Evolutionary conservation across 805 yeast genomes (phyloP), one percentile per base, ranked within the genome.

Genomic region (Yamadazyma olivae): DNA sequence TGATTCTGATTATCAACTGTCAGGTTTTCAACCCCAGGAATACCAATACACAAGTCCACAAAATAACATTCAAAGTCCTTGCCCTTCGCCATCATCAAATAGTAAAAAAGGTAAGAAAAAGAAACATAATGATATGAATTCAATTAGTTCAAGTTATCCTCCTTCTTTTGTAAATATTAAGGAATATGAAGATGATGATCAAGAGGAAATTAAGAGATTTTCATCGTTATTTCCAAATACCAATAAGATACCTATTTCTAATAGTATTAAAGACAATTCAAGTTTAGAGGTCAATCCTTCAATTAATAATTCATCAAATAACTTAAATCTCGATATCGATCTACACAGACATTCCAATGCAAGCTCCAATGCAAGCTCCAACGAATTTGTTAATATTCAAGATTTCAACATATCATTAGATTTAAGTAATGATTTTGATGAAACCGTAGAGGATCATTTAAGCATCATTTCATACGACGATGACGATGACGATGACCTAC

Each of bases 351-450:
- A 21, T 8, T 9, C 10, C 24, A 12, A 12, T 12, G 24, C 8
- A 12, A 8, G 10, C 8, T 8, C 10, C 12, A 21, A 21, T 21
- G 24, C 14, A 15, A 9, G 15, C 17, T 14, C 31, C 18, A 38
- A 38, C 20, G 34, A 38, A 18, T 38, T 38, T 25, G 29, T 38
- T 6, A 38, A 38, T 21, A 13, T 18, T 7, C 27, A 38, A 14
- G 41, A 38, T 15, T 38, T 38, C 17, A 23, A 38, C 16, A 32
- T 36, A 7, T 20, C 36, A 5, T 32, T 36, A 17, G 35, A 36
- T 24, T 17, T 36, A 20, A 14, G 7, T 7, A 13, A 23, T 9
- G 20, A 17, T n/a, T 13, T 8, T 15, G 20, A 17, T n/a, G 13
- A 6, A 6, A 6, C 18, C 7, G 10, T 27, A 7, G 30, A 32